Percentiles rank a stretch among this genome's conserved stretches.
phyloP scores from a whole-genome alignment of 805 yeast genomes.

The Candida succiphila region DNA sequence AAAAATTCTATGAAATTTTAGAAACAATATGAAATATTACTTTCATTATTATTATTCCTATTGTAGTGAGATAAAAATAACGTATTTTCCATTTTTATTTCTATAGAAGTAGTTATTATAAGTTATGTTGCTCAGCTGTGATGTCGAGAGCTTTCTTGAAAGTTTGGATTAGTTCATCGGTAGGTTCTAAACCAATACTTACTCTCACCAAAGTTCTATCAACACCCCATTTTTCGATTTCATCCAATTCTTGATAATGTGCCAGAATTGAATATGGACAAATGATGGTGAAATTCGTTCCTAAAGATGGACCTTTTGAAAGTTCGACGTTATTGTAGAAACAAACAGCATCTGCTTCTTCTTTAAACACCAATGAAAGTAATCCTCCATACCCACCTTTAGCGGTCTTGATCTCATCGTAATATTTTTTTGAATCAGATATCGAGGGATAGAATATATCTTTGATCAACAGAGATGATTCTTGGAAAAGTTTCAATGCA shows the following conservation, averaged over 20 bases:
- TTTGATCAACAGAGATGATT: constrained; percentile 45
- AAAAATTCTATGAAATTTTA: too few relatives aligned
- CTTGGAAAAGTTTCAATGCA: constrained; percentile 42
- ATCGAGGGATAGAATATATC: constrained; percentile 65
- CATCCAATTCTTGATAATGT: constrained; percentile 74
- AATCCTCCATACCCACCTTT: constrained; percentile 88
- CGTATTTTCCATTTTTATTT: too few relatives aligned
- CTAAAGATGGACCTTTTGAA: constrained; percentile 86
- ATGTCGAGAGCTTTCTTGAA: constrained; percentile 43
- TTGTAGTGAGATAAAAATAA: too few relatives aligned
- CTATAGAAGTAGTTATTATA: too few relatives aligned
- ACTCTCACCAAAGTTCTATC: constrained; percentile 70
- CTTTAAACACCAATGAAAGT: constrained; percentile 61
- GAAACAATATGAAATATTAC: too few relatives aligned
- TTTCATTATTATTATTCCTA: too few relatives aligned
- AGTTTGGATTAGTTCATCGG: constrained; percentile 39
- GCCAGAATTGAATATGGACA: constrained; percentile 88
- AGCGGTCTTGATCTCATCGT: constrained; percentile 58
- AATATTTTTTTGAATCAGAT: constrained; percentile 45
- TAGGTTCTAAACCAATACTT: constrained; percentile 78
- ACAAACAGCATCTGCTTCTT: constrained; percentile 52
- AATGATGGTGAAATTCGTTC: constrained; percentile 81
- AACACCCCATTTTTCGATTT: constrained; percentile 73
- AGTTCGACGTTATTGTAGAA: constrained; percentile 63
- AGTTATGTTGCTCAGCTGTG: constrained; percentile 27